Conservation (phyloP, 1,284 basidiomycete genomes). For the Grifola frondosa region DNA sequence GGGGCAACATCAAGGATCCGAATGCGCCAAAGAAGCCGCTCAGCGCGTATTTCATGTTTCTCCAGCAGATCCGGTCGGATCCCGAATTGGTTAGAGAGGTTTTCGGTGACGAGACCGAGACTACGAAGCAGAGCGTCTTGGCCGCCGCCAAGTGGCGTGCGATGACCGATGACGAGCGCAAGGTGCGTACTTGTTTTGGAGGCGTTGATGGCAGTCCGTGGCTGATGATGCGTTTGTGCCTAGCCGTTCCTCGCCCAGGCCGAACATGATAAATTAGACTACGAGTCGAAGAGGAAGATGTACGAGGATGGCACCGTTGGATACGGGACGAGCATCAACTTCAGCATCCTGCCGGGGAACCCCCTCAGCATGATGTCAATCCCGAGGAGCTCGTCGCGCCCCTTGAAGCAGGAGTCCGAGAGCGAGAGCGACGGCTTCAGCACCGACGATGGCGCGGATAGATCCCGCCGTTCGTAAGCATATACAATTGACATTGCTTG, state of each 20-base stretch:
- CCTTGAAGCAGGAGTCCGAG: conserved; percentile 63
- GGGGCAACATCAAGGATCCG: conserved; percentile 95
- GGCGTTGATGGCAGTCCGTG: conserved; percentile 3
- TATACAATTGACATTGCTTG: conserved; percentile 6
- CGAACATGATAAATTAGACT: conserved; percentile 90
- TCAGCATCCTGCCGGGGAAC: conserved; percentile 70
- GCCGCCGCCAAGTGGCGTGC: conserved; percentile 91
- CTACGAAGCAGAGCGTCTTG: conserved; percentile 91
- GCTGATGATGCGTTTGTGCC: conserved; percentile 9
- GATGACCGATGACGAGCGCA: conserved; percentile 89
- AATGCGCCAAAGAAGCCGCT: conserved; percentile 97
- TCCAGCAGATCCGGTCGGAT: conserved; percentile 83
- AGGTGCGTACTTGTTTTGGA: conserved; percentile 49
- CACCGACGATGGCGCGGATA: conserved; percentile 43
- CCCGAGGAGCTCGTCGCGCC: conserved; percentile 43
- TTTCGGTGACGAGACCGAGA: conserved; percentile 92
- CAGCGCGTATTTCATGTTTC: conserved; percentile 93
- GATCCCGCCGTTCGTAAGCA: conserved; percentile 9
- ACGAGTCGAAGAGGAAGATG: conserved; percentile 76
- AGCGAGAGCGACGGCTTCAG: conserved; percentile 64
- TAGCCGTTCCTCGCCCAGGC: conserved; percentile 90
- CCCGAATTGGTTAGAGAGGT: conserved; percentile 72
- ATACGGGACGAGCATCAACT: conserved; percentile 72
- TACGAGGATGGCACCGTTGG: conserved; percentile 81
- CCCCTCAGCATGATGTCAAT: conserved; percentile 46